Base-by-base conservation (phyloP, 2,329 filamentous ascomycete species). In the Colletotrichum sp. region DNA sequence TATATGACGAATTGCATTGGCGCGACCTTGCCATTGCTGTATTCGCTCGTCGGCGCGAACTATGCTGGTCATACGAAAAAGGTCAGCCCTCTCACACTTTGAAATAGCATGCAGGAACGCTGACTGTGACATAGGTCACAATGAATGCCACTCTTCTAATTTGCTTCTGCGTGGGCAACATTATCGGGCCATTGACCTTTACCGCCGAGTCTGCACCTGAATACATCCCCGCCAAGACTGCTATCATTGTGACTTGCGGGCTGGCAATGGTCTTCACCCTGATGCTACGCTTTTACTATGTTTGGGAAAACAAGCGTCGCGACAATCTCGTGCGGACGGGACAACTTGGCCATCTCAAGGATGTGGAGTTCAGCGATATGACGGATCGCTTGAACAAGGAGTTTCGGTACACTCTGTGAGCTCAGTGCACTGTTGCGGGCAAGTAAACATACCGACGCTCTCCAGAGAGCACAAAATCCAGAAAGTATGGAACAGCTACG, bases 11-110 rank as follows among this genome's bases (percentile, higher is more conserved):
- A 92, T 0, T 94, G 93, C 81, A 84, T 94, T 10, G 94, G 92
- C 74, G 92, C 91, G 1, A 90, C 89, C 2, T 93, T 93, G 78
- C 92, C 92, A 0, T 84, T 94, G 8, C 89, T 94, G 34, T 90
- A 94, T 0, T 89, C 91, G 0, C 94, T 93, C 92, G 92, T 94
- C 70, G 88, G 94, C 8, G 91, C 90, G 9, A 94, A 94, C 82
- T 94, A 92, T 0, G 93, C 88, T 0, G 93, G 93, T 9, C 90
- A 89, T 15, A 94, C 92, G 4, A 94, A 94, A 83, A 93, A 93
- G 80, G 72, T 67, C 13, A 26, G 58, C 15, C 8, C 13, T 16
- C 6, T 16, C 12, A 10, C 15, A 12, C 4, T 10, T 8, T 16
- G 2, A 21, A 67, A 18, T 24, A 2, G 10, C 30, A 34, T 32